phyloP scores from a whole-genome alignment of 2,329 filamentous ascomycete genomes.

The Trichophyton benhamiae region DNA sequence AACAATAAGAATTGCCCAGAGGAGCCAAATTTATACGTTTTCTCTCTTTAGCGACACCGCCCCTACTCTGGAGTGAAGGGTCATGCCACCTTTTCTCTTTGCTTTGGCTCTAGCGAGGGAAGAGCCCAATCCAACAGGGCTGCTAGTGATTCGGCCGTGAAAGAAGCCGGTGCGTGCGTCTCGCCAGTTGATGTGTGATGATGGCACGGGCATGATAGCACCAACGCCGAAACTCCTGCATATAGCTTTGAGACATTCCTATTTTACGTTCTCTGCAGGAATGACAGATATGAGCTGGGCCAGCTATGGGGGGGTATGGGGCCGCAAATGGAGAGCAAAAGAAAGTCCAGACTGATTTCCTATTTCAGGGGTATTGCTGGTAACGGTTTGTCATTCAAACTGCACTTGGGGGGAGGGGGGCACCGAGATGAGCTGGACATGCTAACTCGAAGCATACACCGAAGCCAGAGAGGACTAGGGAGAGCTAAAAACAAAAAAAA shows the following conservation, averaged over 20 bases:
- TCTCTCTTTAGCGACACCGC: not conserved
- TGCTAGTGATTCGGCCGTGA: not conserved
- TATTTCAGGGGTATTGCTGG: not conserved
- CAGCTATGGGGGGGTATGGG: not conserved
- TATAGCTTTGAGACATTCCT: not conserved
- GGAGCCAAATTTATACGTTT: conserved; percentile 1
- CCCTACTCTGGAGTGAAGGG: not conserved
- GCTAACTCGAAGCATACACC: not conserved
- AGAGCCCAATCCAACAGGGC: not conserved
- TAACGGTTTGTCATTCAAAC: not conserved
- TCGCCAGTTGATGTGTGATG: not conserved
- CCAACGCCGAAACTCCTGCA: not conserved
- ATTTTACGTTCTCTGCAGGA: not conserved
- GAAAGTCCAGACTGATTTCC: not conserved
- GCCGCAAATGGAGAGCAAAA: not conserved
- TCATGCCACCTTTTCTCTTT: not conserved
- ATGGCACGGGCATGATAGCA: not conserved
- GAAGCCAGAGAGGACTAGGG: too few species aligned
- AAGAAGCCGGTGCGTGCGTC: not conserved
- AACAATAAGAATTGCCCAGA: not conserved
- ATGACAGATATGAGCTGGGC: not conserved
- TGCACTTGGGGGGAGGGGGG: too few species aligned
- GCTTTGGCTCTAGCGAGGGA: too few species aligned
- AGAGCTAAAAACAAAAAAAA: too few species aligned
- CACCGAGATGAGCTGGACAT: not conserved